A percentile compares a stretch with the other conserved stretches of the same genome.
These are phyloP conservation scores for Melastoma candidum DNA, from an alignment of 441 rosid genomes.

Conservation along the genomic window DNA sequence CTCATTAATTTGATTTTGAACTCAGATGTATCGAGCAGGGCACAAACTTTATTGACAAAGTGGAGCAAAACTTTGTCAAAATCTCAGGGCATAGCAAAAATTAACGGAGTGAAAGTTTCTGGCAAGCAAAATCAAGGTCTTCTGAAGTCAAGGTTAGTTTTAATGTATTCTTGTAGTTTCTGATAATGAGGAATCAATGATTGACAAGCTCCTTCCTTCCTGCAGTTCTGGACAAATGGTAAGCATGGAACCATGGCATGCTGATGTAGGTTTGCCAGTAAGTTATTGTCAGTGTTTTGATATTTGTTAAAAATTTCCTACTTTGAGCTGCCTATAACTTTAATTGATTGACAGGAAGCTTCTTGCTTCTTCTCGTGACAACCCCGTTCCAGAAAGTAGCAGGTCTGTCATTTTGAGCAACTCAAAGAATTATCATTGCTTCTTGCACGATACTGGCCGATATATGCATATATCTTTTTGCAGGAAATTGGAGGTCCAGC, in stretches of 20 bases:
- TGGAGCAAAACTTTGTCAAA: conserved; percentile 92
- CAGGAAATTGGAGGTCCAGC: conserved; percentile 64
- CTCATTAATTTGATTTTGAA: conserved; percentile 96
- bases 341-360: conserved; percentile 40
- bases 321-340: conserved; percentile 15
- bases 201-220: conserved; percentile 5
- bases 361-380: conserved; percentile 44
- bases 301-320: conserved; percentile 4
- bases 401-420: conserved; percentile 33
- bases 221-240: conserved; percentile 82
- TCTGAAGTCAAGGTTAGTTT: conserved; percentile 71
- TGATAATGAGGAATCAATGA: neutral
- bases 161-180: conserved; percentile 5
- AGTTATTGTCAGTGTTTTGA: conserved; percentile 23
- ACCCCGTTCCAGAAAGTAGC: conserved; percentile 39
- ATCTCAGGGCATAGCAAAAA: conserved; percentile 61
- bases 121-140: conserved; percentile 57
- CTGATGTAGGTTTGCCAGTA: conserved; percentile 40
- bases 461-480: conserved; percentile 13
- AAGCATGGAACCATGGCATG: conserved; percentile 56
- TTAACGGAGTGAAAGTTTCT: conserved; percentile 48
- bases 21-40: conserved; percentile 99
- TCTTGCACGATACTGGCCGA: conserved; percentile 15
- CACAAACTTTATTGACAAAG: conserved; percentile 72
- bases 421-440: conserved; percentile 8